phyloP scores from a whole-genome alignment of 176 grass and related monocot genomes.

The Ensete ventricosum region DNA sequence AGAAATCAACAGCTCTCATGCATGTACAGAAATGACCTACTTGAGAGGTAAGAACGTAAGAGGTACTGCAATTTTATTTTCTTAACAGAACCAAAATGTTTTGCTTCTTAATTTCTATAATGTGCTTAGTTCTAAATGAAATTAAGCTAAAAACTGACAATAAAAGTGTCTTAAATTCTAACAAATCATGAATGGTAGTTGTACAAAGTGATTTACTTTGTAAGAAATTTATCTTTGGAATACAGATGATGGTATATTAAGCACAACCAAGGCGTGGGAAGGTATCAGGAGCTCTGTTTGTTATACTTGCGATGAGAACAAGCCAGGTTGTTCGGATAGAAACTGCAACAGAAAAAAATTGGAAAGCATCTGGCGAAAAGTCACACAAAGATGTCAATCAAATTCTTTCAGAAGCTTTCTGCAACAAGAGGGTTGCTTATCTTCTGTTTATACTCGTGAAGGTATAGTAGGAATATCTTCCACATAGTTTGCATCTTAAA shows the following conservation, averaged over 20 bases:
- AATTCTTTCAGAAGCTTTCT: conserved; percentile 81
- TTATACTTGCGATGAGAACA: conserved; percentile 64
- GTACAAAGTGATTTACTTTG: too few relatives aligned
- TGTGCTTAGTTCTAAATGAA: not conserved
- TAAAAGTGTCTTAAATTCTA: not conserved
- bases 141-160: not conserved
- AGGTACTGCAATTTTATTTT: not conserved
- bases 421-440: conserved; percentile 72
- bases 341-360: conserved; percentile 72
- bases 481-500: not conserved
- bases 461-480: conserved; percentile 30
- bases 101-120: not conserved
- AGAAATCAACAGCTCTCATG: conserved; percentile 46
- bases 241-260: conserved; percentile 65
- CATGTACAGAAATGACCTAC: conserved; percentile 46
- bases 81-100: not conserved
- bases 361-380: conserved; percentile 82
- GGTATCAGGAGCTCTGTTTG: conserved; percentile 57
- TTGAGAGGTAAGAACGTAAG: conserved; percentile 68
- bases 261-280: conserved; percentile 30
- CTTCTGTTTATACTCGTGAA: conserved; percentile 77
- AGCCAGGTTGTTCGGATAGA: conserved; percentile 74
- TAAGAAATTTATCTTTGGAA: not conserved
- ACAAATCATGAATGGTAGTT: too few relatives aligned
- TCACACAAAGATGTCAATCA: conserved; percentile 61